Evolutionary conservation across 2,329 filamentous ascomycete species (phyloP).

Genomic region (Aspergillus latus): DNA sequence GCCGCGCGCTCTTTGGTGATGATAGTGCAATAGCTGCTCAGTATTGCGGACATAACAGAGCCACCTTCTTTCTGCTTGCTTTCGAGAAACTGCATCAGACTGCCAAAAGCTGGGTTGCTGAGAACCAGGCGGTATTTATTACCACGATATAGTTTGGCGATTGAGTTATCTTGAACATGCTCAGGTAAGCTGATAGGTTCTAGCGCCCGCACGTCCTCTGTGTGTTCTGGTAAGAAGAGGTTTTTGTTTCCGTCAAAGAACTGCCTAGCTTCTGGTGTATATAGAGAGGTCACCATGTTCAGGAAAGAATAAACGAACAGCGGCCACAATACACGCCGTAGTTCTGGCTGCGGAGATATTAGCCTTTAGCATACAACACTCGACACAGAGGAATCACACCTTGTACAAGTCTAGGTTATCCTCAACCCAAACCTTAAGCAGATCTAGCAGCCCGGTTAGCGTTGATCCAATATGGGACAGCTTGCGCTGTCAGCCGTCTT

Average conservation of each 20-base stretch:
- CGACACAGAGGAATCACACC: conserved; percentile 46
- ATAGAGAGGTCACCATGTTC: conserved; percentile 71
- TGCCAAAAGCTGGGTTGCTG: conserved; percentile 77
- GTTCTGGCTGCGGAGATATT: conserved; percentile 64
- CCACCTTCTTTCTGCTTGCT: conserved; percentile 81
- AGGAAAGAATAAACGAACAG: conserved; percentile 92
- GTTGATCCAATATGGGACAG: background rate
- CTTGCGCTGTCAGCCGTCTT: conserved; percentile 20
- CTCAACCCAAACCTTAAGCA: conserved; percentile 81
- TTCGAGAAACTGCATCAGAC: conserved; percentile 84
- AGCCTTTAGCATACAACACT: conserved; percentile 5
- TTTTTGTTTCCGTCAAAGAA: conserved; percentile 71
- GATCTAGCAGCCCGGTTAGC: conserved; percentile 43
- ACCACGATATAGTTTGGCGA: conserved; percentile 74
- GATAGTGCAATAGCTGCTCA: conserved; percentile 62
- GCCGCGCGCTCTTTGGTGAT: conserved; percentile 59
- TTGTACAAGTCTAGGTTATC: conserved; percentile 94
- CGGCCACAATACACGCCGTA: conserved; percentile 86
- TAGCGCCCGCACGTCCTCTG: conserved; percentile 76
- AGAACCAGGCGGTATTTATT: conserved; percentile 89
- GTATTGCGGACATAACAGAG: conserved; percentile 70
- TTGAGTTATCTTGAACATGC: conserved; percentile 73
- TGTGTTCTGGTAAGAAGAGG: conserved; percentile 72
- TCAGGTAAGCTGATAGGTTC: conserved; percentile 71
- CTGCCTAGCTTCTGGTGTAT: conserved; percentile 67